Conservation (phyloP, 176 grass and related monocot species). For the Triticum turgidum region DNA sequence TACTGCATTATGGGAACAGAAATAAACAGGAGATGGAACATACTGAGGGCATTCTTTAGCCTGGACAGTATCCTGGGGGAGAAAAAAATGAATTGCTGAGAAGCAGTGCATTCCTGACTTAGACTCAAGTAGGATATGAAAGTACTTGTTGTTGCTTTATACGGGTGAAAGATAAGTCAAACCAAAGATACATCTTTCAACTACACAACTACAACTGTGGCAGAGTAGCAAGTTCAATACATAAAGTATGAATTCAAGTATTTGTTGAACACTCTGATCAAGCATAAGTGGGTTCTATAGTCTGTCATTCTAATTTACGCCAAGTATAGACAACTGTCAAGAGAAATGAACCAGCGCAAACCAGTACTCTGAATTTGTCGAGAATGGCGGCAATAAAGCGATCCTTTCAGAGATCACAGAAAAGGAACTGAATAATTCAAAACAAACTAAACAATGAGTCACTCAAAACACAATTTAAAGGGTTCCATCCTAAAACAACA, state of each 20-base stretch:
- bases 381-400: not conserved
- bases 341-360: not conserved
- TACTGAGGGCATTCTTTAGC: not conserved
- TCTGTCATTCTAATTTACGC: not conserved
- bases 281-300: not conserved
- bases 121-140: not conserved
- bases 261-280: not conserved
- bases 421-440: not conserved
- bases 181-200: not conserved
- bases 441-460: not conserved
- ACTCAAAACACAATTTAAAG: not conserved
- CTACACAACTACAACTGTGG: not conserved
- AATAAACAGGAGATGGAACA: not conserved
- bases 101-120: not conserved
- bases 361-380: not conserved
- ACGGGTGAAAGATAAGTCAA: not conserved
- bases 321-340: not conserved
- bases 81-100: not conserved
- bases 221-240: not conserved
- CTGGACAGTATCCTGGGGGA: not conserved
- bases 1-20: conserved; percentile 10
- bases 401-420: not conserved
- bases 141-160: not conserved
- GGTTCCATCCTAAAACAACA: not conserved
- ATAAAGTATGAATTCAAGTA: not conserved